A percentile compares a stretch with the other conserved stretches of the same genome.
Conservation (phyloP, 2,329 filamentous ascomycete genomes). For the Sporothrix euskadiensis region DNA sequence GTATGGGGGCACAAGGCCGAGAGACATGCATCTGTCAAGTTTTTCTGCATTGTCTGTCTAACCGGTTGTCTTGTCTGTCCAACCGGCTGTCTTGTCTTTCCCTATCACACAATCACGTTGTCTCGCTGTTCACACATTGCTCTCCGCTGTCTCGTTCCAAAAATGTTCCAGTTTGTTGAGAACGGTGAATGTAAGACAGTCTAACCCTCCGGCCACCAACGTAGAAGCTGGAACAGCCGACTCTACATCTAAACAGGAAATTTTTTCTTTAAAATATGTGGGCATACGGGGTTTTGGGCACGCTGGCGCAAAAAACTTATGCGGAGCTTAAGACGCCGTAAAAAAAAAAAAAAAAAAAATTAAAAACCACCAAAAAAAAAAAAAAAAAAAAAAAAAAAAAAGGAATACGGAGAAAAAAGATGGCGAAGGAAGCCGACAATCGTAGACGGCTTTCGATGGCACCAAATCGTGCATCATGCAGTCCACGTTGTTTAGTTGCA, state of each 20-base stretch:
- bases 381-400: not conserved
- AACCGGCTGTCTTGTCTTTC: not conserved
- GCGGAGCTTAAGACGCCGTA: not conserved
- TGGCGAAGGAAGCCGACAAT: slow-evolving; percentile 13
- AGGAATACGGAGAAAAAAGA: not conserved
- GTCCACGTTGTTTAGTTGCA: slow-evolving; percentile 8
- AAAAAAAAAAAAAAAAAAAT: not conserved
- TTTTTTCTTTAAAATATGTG: not conserved
- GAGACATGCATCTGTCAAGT: slow-evolving; percentile 11
- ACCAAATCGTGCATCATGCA: not conserved
- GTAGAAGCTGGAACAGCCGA: not conserved
- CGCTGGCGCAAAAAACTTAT: too few relatives aligned
- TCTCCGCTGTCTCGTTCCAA: too few relatives aligned
- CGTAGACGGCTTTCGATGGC: not conserved
- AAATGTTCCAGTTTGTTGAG: not conserved
- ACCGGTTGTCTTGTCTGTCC: not conserved
- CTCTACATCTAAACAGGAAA: not conserved
- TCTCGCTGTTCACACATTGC: not conserved
- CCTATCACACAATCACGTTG: not conserved
- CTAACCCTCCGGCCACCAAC: not conserved
- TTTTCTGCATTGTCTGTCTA: not conserved
- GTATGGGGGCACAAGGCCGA: not conserved
- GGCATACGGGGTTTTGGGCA: not conserved
- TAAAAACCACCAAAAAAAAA: not conserved
- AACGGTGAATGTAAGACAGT: slow-evolving; percentile 17